phyloP scores from a whole-genome alignment of 768 basidiomycete genomes.

The Amyloporia xantha region DNA sequence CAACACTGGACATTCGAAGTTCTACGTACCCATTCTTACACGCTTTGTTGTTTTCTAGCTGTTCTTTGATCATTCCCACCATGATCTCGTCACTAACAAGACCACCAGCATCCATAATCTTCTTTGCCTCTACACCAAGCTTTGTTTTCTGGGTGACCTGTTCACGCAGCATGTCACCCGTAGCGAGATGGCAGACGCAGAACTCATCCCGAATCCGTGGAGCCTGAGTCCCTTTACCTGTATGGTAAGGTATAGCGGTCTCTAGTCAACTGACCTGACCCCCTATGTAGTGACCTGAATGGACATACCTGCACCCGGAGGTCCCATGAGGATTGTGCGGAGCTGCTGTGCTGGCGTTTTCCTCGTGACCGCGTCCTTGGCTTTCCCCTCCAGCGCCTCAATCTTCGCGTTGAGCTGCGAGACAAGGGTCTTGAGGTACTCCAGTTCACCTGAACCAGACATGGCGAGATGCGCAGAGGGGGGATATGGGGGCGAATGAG shows the following conservation, averaged over 20 bases:
- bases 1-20: not conserved
- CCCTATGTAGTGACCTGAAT: too few relatives aligned
- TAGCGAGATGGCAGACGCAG: conserved; percentile 97
- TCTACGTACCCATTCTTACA: conserved; percentile 91
- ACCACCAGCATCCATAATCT: conserved; percentile 95
- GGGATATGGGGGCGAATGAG: too few relatives aligned
- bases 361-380: conserved; percentile 40
- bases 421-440: conserved; percentile 92
- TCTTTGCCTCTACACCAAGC: conserved; percentile 90
- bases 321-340: conserved; percentile 89
- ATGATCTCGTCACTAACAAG: conserved; percentile 95
- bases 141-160: conserved; percentile 84
- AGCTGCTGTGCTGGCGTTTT: conserved; percentile 71
- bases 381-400: conserved; percentile 61
- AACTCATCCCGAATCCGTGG: conserved; percentile 88
- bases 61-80: conserved; percentile 95
- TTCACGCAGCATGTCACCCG: conserved; percentile 97
- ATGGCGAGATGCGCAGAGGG: conserved; percentile 36
- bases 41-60: conserved; percentile 84
- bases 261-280: too few relatives aligned
- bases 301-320: conserved; percentile 87
- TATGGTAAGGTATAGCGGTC: too few relatives aligned
- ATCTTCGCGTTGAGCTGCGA: conserved; percentile 91
- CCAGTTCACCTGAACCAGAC: conserved; percentile 74
- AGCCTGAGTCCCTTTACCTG: conserved; percentile 98